Base-by-base conservation (phyloP, 2,329 filamentous ascomycete genomes). In the Fusarium mexicanum region DNA sequence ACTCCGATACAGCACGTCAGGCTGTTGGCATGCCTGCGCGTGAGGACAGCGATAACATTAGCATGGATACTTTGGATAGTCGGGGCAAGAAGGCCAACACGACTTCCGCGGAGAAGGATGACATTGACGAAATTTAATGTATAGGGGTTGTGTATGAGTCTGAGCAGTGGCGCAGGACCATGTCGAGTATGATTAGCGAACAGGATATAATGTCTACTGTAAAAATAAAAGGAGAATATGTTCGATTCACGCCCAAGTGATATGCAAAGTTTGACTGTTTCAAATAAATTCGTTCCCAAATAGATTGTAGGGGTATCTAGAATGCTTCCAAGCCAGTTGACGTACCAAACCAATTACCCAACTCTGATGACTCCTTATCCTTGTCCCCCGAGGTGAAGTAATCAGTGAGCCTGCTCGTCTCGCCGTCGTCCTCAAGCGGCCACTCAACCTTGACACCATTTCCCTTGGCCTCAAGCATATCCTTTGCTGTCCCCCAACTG, bases 401-500 rank as follows among this genome's bases (percentile, higher is more conserved):
- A 72, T 96, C 92, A 2, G 93, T 96, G 79, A 98, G 81, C 64
- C 90, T 90, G 72, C 86, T 89, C 33, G 90, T 89, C 61, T 92
- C 90, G 8, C 89, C 90, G 40, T 94, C 92, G 26, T 95, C 92
- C 10, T 92, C 90, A 18, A 85, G 87, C 0, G 95, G 94, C 96
- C 96, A 98, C 51, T 97, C 94, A 1, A 97, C 92, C 80, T 89
- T 92, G 61, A 93, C 87, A 8, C 89, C 90, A 31, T 86, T 86
- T 14, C 86, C 88, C 81, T 93, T 94, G n/a, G 86, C 85, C 75
- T 98, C 95, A 8, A 99, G 85, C 90, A 98, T 89, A 79, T 98
- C 95, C 84, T 97, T 98, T 5, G 93, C 93, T 2, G 96, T 98
- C 1, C 93, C 93, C 96, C 96, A 99, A 79, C 95, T 98, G 80